Evolutionary conservation across 73 alveolate genomes (phyloP).

Genomic region (Paramecium sexaurelia): DNA sequence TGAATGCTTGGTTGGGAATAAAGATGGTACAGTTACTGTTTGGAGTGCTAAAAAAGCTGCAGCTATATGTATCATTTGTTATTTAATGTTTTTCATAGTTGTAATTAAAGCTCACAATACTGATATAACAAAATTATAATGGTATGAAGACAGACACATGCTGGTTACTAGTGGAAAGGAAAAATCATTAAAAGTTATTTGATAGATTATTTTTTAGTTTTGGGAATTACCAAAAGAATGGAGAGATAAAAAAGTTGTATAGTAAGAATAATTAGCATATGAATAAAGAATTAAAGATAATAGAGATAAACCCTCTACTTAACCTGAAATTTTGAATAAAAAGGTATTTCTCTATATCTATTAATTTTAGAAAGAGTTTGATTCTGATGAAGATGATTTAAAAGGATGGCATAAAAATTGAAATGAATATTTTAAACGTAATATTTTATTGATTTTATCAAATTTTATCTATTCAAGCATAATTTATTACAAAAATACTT

Average conservation of each 20-base stretch:
- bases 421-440: not conserved
- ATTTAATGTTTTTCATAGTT: not conserved
- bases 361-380: not conserved
- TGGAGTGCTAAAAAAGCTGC: slow-evolving; percentile 67
- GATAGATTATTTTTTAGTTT: not conserved
- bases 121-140: slow-evolving; percentile 64
- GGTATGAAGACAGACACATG: slow-evolving; percentile 63
- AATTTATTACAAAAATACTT: too few relatives aligned
- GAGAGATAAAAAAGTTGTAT: slow-evolving; percentile 68
- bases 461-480: too few relatives aligned
- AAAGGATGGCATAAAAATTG: slow-evolving; percentile 61
- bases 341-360: not conserved
- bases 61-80: slow-evolving; percentile 47
- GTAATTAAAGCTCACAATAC: slow-evolving; percentile 65
- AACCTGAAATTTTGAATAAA: too few relatives aligned
- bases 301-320: not conserved
- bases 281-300: not conserved
- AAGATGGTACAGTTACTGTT: slow-evolving; percentile 69
- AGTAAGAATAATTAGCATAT: slow-evolving; percentile 33
- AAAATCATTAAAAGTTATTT: slow-evolving; percentile 50
- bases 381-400: slow-evolving; percentile 50
- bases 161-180: slow-evolving; percentile 63
- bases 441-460: too few relatives aligned
- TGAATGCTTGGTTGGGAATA: slow-evolving; percentile 61
- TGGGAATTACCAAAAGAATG: slow-evolving; percentile 70